These are phyloP conservation scores for Oropetium thomaeum DNA, from an alignment of 176 grass and related monocot species.

Conservation along the genomic window DNA sequence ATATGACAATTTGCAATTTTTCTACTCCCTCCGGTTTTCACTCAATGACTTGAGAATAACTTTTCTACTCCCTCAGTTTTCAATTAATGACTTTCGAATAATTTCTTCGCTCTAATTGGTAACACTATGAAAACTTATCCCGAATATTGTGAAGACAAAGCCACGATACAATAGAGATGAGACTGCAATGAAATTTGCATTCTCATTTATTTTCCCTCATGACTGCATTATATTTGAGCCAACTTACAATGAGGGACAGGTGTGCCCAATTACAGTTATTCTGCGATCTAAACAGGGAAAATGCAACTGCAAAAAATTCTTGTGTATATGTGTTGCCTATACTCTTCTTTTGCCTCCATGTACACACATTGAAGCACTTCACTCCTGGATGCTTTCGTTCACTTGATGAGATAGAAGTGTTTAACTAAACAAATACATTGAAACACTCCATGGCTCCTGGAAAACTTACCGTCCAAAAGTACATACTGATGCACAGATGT, in stretches of 20 bases:
- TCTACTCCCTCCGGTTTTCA: no score
- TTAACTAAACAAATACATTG: neutral
- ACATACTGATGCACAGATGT: neutral
- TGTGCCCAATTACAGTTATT: neutral
- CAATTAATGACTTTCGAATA: no score
- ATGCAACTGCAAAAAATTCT: neutral
- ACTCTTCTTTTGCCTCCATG: neutral
- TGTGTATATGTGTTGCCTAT: neutral
- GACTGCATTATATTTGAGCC: neutral
- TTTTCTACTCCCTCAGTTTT: neutral
- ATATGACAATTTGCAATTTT: no score
- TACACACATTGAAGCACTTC: slow-evolving; percentile 12
- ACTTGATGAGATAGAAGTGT: neutral
- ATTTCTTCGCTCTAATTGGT: neutral
- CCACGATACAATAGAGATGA: neutral
- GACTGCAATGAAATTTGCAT: neutral
- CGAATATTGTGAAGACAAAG: neutral
- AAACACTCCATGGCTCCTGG: neutral
- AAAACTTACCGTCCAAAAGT: neutral
- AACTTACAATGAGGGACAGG: neutral
- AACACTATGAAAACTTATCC: neutral
- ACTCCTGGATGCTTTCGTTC: neutral
- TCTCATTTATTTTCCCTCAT: slow-evolving; percentile 11
- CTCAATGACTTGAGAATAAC: no score
- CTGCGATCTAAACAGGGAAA: neutral